phyloP scores from a whole-genome alignment of 2,329 filamentous ascomycete genomes.

The Fusarium sarcochroum region DNA sequence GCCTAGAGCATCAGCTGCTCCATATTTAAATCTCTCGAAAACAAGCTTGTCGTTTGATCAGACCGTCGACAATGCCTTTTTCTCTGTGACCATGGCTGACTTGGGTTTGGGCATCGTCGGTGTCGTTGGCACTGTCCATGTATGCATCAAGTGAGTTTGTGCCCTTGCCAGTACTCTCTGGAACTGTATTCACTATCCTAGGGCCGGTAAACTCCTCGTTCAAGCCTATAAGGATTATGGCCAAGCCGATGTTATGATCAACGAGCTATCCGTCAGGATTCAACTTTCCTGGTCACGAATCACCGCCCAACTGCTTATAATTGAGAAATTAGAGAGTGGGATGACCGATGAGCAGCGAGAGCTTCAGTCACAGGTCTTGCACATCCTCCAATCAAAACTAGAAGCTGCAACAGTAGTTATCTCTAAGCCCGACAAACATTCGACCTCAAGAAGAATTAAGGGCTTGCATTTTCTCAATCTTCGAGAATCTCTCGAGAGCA shows the following conservation, averaged over 20 bases:
- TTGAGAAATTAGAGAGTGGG: not conserved
- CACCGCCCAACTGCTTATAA: not conserved
- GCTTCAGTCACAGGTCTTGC: not conserved
- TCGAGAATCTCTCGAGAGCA: slow-evolving; percentile 1
- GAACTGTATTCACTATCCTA: not conserved
- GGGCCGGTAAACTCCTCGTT: not conserved
- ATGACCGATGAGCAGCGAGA: not conserved
- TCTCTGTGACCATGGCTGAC: not conserved
- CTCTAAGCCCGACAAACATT: not conserved
- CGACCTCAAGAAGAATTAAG: not conserved
- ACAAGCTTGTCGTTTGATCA: too few relatives aligned
- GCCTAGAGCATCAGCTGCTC: too few relatives aligned
- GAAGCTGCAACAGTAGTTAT: not conserved
- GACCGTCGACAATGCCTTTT: too few relatives aligned
- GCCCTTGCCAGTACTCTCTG: too few relatives aligned
- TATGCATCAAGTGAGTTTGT: slow-evolving; percentile 1
- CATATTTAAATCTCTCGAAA: too few relatives aligned
- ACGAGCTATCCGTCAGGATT: not conserved
- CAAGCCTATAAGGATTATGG: slow-evolving; percentile 4
- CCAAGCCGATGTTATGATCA: not conserved
- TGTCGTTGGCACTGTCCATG: not conserved
- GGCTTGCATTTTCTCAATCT: not conserved
- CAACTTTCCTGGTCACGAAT: slow-evolving; percentile 12
- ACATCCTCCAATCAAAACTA: not conserved
- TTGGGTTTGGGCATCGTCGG: not conserved